Evolutionary conservation across 2,329 filamentous ascomycete species (phyloP), one percentile per base, ranked within the genome.

Genomic region (Diaporthe batatas): DNA sequence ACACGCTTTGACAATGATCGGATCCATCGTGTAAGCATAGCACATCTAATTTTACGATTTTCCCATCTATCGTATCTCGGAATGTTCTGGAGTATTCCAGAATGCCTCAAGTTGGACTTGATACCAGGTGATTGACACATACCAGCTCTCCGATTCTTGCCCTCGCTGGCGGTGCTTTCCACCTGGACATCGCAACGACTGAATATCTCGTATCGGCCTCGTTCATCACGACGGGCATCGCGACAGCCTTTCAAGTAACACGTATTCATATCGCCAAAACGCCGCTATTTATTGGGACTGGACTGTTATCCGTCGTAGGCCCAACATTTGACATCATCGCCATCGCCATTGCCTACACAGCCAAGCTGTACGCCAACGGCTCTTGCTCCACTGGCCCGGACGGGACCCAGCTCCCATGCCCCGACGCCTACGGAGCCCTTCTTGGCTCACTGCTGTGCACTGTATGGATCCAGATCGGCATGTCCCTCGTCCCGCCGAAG

Each of bases 131-230:
- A 14, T 25, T 51, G 12, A 51, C 47, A 51, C 8, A 14, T 51
- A 51, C n/a, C n/a, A 51, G 47, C n/a, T 82, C 81, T 5, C 91
- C 91, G 29, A 91, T 91, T 0, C 90, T 93, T 68, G 89, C 92
- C 58, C 85, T 93, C 32, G 83, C 88, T 7, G 84, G 86, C 18
- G 83, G 83, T 21, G 87, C 89, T 29, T 91, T 90, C 71, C 89
- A 92, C 75, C 84, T 93, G 36, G 83, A 83, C 14, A 77, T 83
- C 0, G 85, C 85, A 6, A 81, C 86, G 6, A 88, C 90, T 44
- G 86, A 90, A 76, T 93, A 93, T 77, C 86, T 93, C 2, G 91
- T 93, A 7, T 93, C 91, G 21, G 91, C 91, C 0, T 90, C 91
- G 0, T 84, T 93, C 70, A 92, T 94, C 72, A 89, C 90, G 29